phyloP scores from a whole-genome alignment of 345 rosid species.

The Punica granatum region DNA sequence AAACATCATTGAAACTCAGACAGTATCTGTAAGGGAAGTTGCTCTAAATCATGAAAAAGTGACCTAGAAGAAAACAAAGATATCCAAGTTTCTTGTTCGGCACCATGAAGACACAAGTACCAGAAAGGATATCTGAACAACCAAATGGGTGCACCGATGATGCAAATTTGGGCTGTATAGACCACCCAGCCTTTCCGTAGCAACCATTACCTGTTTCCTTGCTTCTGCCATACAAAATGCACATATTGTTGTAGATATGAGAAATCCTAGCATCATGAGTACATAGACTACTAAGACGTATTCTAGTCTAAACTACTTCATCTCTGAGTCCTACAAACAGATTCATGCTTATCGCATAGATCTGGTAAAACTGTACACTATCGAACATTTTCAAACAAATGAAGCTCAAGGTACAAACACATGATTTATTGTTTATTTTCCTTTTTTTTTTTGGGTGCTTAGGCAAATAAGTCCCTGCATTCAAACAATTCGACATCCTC shows the following conservation, averaged over 20 bases:
- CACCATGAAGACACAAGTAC: neutral
- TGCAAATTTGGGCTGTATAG: conserved; percentile 75
- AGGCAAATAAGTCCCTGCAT: neutral
- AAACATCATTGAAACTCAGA: too few relatives aligned
- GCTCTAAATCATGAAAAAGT: neutral
- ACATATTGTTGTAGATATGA: conserved; percentile 1
- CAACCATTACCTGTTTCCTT: conserved; percentile 90
- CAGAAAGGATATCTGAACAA: conserved; percentile 88
- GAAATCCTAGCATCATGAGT: conserved; percentile 3
- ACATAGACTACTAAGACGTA: neutral
- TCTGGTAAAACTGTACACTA: neutral
- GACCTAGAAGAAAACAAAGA: neutral
- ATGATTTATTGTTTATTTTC: neutral
- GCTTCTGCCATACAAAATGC: conserved; percentile 49
- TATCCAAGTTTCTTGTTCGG: neutral
- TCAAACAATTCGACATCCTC: neutral
- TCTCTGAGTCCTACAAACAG: neutral
- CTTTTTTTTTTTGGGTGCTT: neutral
- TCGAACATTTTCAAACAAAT: neutral
- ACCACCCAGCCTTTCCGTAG: conserved; percentile 85
- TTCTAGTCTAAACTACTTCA: neutral
- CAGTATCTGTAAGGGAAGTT: neutral
- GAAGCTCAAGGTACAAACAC: neutral
- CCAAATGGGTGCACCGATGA: conserved; percentile 87
- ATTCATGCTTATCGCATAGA: neutral